Percentiles rank a stretch among this genome's conserved stretches.
phyloP scores from a whole-genome alignment of 1,139 yeast genomes.

The Geotrichum klebahnii region DNA sequence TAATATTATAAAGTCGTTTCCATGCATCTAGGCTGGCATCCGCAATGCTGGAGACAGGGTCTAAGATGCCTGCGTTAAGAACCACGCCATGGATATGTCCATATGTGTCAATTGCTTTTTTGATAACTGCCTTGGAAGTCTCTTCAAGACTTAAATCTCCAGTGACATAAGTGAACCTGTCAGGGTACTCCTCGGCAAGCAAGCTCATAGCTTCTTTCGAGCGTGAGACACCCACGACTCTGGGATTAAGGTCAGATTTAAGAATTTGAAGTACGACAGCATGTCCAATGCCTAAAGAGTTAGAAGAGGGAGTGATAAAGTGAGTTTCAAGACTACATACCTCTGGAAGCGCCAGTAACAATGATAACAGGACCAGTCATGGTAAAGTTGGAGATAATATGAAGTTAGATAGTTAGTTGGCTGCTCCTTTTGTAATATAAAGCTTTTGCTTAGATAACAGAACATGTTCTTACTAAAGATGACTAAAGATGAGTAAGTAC shows the following conservation, averaged over 20 bases:
- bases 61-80: slow-evolving; percentile 84
- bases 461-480: no score
- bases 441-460: no score
- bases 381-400: no score
- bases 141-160: slow-evolving; percentile 63
- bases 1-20: slow-evolving; percentile 66
- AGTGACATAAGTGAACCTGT: slow-evolving; percentile 32
- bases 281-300: slow-evolving; percentile 64
- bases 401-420: no score
- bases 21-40: slow-evolving; percentile 52
- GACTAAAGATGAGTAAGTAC: no score
- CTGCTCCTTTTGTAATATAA: no score
- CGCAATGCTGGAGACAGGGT: slow-evolving; percentile 64
- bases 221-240: slow-evolving; percentile 72
- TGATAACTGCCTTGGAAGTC: slow-evolving; percentile 45
- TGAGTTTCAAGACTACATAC: slow-evolving; percentile 36
- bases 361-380: slow-evolving; percentile 42
- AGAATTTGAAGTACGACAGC: slow-evolving; percentile 59
- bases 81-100: slow-evolving; percentile 67
- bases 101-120: slow-evolving; percentile 48
- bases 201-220: slow-evolving; percentile 47
- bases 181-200: slow-evolving; percentile 33
- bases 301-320: background rate
- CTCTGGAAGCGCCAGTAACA: slow-evolving; percentile 64
- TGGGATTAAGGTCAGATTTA: slow-evolving; percentile 37